Evolutionary conservation across 371 early-diverging fungal genomes (phyloP).

Genomic region (Mortierella polycephala): DNA sequence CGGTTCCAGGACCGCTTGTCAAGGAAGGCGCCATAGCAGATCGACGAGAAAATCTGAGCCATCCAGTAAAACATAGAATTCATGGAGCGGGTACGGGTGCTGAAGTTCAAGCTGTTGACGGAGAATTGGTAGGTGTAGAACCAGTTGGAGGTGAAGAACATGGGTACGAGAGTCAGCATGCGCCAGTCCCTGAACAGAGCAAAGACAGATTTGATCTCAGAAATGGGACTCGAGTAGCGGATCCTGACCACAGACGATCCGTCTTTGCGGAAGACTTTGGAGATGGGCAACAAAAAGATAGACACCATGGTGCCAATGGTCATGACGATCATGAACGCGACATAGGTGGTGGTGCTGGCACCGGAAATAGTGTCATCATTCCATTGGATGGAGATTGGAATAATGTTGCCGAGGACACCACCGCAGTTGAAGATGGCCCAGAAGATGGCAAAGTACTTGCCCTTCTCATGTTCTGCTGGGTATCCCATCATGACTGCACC

Average conservation of each 20-base stretch:
- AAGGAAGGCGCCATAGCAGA: slow-evolving; percentile 64
- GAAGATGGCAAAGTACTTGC: slow-evolving; percentile 71
- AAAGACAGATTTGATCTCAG: slow-evolving; percentile 69
- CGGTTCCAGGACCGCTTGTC: slow-evolving; percentile 62
- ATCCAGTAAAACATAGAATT: slow-evolving; percentile 80
- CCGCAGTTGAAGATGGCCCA: slow-evolving; percentile 85
- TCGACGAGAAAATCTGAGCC: slow-evolving; percentile 73
- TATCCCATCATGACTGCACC: slow-evolving; percentile 78
- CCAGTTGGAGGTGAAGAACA: slow-evolving; percentile 82
- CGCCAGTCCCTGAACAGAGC: slow-evolving; percentile 74
- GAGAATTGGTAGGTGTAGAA: slow-evolving; percentile 80
- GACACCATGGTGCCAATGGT: slow-evolving; percentile 65
- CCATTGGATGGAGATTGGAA: slow-evolving; percentile 74
- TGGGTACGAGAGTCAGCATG: slow-evolving; percentile 71
- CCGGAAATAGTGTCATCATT: slow-evolving; percentile 54
- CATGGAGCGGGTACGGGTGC: slow-evolving; percentile 68
- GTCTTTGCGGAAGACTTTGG: slow-evolving; percentile 69
- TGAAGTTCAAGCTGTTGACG: slow-evolving; percentile 66
- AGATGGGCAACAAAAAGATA: slow-evolving; percentile 66
- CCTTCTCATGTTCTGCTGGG: slow-evolving; percentile 76
- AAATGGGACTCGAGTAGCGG: slow-evolving; percentile 60
- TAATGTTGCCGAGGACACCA: slow-evolving; percentile 78
- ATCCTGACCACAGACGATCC: slow-evolving; percentile 68
- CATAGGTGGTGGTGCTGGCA: slow-evolving; percentile 70
- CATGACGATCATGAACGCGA: slow-evolving; percentile 76